Base-by-base conservation (phyloP, 2,329 filamentous ascomycete genomes). In the Diaporthe sp. region DNA sequence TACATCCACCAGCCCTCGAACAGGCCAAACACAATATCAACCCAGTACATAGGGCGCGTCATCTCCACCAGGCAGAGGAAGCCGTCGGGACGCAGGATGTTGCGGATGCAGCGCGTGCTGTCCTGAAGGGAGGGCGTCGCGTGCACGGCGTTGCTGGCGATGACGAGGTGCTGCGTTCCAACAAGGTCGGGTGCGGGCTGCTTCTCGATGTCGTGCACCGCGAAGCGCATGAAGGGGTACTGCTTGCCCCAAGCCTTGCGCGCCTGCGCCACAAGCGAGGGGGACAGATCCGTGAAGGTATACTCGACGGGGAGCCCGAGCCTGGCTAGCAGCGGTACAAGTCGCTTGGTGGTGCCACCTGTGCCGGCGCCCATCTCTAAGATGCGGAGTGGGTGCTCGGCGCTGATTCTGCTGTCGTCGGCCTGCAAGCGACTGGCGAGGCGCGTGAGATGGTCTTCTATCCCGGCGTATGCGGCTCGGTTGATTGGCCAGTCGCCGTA, bases 1-100 rank as follows among this genome's bases (percentile, higher is more conserved):
- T 83, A 84, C 37, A 82, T 74, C 84, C 84, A 86, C 84, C 84
- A 85, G 3, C 84, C 84, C 28, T 85, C 82, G 4, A 85, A 77
- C 1, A 84, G 75, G 0, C 84, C 84, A 46, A 83, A 85, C 19
- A 83, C 78, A 31, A 84, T 73, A 51, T 86, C 83, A 9, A 83
- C 78, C 79, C 79, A 85, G 34, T 68, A 77, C 12, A 83, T 9
- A 2, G 62, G 71, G 19, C 76, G 34, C 0, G 82, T 85, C 79
- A 84, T 79, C 78, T 86, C 84, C 19, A 83, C 53, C 70, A 86
- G 74, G 62, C 81, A 65, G 0, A 85, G 77, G 42, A 83, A 77
- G 3, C 85, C 85, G n/a, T 82, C 81, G 0, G 81, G 80, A 1
- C 79, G 79, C 7, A 86, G 75, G 1, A 78, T 57, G 3, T 74